Evolutionary conservation across 2,329 filamentous ascomycete species (phyloP).

Genomic region (Diaporthe citriasiana): DNA sequence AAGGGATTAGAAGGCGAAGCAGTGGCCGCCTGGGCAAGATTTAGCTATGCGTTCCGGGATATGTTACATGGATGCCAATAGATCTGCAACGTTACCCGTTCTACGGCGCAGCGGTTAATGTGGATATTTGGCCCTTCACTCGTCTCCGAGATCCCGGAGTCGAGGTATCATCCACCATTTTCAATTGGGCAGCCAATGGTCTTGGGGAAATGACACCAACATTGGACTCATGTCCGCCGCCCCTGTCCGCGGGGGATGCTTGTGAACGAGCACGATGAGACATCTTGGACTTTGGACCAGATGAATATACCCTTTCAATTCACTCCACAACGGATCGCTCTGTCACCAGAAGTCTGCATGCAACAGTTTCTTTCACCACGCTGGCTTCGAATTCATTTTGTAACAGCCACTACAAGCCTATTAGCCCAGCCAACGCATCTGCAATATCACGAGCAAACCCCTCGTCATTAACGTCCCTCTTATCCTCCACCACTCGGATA

Average conservation of each 20-base stretch:
- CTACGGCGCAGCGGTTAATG: slow-evolving; percentile 1
- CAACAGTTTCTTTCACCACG: neutral
- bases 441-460: slow-evolving; percentile 64
- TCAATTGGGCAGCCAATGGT: slow-evolving; percentile 18
- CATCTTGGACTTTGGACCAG: neutral
- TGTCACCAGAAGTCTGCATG: neutral
- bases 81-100: slow-evolving; percentile 31
- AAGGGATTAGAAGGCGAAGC: neutral
- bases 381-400: neutral
- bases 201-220: slow-evolving; percentile 18
- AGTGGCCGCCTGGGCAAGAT: slow-evolving; percentile 20
- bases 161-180: neutral
- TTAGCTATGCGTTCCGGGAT: neutral
- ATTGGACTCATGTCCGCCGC: neutral
- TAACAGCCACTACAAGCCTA: slow-evolving; percentile 43
- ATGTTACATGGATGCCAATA: slow-evolving; percentile 25
- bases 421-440: slow-evolving; percentile 53
- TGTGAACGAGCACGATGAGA: neutral
- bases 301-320: neutral
- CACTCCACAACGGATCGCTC: neutral
- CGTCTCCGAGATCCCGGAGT: slow-evolving; percentile 20
- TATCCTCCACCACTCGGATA: slow-evolving; percentile 64
- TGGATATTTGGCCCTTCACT: slow-evolving; percentile 12
- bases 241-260: neutral
- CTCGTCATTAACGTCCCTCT: slow-evolving; percentile 67